Percentiles rank a stretch among this genome's conserved stretches.
These are phyloP conservation scores for Podila horticola DNA, from an alignment of 192 early-diverging fungal genomes.

Conservation along the genomic window DNA sequence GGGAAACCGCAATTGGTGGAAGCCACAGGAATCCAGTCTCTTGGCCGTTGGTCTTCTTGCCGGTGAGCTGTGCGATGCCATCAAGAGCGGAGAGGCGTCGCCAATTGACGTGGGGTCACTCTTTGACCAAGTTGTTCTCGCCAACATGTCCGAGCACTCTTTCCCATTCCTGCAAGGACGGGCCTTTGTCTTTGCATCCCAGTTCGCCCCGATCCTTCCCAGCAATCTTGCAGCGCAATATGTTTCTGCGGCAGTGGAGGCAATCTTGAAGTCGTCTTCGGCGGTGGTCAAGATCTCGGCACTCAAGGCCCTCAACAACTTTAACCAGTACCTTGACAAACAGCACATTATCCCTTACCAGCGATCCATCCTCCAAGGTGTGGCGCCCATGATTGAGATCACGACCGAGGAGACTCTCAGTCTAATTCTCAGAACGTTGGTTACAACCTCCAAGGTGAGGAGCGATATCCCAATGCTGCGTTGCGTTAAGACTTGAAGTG, in stretches of 20 bases:
- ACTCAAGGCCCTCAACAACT: constrained; percentile 71
- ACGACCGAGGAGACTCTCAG: constrained; percentile 71
- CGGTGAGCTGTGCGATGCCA: constrained; percentile 63
- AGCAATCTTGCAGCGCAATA: constrained; percentile 70
- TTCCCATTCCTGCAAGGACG: constrained; percentile 89
- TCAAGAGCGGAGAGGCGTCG: constrained; percentile 37
- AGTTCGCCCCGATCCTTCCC: constrained; percentile 78
- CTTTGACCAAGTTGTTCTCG: constrained; percentile 84
- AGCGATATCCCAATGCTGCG: background rate
- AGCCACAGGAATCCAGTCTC: constrained; percentile 82
- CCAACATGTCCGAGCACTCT: constrained; percentile 59
- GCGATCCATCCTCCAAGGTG: constrained; percentile 67
- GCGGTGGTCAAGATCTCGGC: constrained; percentile 76
- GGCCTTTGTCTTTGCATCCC: constrained; percentile 84
- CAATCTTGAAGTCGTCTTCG: constrained; percentile 59
- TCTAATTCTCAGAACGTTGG: constrained; percentile 72
- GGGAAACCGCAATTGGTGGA: constrained; percentile 66
- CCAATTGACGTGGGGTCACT: constrained; percentile 72
- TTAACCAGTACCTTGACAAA: constrained; percentile 55
- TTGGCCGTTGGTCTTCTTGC: constrained; percentile 74
- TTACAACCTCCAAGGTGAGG: constrained; percentile 64
- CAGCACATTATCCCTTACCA: constrained; percentile 63
- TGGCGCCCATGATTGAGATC: constrained; percentile 58
- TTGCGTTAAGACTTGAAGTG: background rate
- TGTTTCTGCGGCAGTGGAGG: constrained; percentile 76